phyloP scores from a whole-genome alignment of 306 rosid species.

The Macrotyloma uniflorum region DNA sequence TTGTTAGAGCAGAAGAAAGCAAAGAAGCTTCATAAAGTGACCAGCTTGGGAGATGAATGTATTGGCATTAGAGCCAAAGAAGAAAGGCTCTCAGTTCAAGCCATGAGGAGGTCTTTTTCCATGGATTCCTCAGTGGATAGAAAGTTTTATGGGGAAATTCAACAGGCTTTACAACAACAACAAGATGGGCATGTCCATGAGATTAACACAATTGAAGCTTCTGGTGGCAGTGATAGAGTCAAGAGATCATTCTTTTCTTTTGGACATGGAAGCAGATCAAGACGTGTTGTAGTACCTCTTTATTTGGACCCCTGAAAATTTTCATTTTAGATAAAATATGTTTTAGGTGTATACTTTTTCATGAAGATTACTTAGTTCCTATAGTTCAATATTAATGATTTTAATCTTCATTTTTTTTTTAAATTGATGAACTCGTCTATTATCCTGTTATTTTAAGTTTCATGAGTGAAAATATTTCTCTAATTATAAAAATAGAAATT shows the following conservation, averaged over 20 bases:
- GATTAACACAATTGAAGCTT: slow-evolving; percentile 50
- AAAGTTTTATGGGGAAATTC: slow-evolving; percentile 50
- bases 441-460: no score
- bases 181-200: slow-evolving; percentile 40
- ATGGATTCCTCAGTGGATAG: slow-evolving; percentile 69
- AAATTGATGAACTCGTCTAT: not conserved
- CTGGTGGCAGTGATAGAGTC: slow-evolving; percentile 46
- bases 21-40: slow-evolving; percentile 54
- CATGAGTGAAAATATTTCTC: no score
- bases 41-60: slow-evolving; percentile 73
- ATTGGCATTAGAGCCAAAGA: slow-evolving; percentile 55
- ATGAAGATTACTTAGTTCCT: not conserved
- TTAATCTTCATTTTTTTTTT: not conserved
- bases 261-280: slow-evolving; percentile 63
- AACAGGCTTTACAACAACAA: slow-evolving; percentile 48
- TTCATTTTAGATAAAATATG: not conserved
- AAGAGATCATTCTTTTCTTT: slow-evolving; percentile 69
- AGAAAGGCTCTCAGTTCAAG: slow-evolving; percentile 56
- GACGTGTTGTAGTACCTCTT: slow-evolving; percentile 50
- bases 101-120: slow-evolving; percentile 75
- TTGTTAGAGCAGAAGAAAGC: slow-evolving; percentile 33
- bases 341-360: not conserved
- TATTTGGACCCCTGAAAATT: slow-evolving; percentile 49
- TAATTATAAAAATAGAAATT: not conserved
- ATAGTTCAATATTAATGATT: not conserved